phyloP scores from a whole-genome alignment of 2,329 filamentous ascomycete species.

The Lomentospora prolificans region DNA sequence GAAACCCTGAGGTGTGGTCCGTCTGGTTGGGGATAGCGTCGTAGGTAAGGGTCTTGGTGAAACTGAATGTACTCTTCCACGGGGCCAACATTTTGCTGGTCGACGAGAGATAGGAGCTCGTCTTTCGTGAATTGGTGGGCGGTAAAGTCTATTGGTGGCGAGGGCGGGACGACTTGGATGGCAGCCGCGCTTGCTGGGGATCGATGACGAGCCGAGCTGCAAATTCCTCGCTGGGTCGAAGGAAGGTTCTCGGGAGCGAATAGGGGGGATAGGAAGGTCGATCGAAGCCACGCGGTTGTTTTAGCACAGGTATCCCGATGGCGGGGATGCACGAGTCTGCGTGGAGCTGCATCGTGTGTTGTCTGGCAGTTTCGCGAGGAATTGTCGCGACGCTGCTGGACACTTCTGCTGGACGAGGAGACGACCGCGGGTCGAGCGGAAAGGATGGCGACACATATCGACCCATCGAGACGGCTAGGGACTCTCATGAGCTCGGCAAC shows the following conservation, averaged over 20 bases:
- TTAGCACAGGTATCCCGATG: conserved; percentile 9
- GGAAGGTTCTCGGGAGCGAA: neutral
- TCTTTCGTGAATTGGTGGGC: conserved; percentile 19
- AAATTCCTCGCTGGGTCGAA: conserved; percentile 13
- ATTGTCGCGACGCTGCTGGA: conserved; percentile 6
- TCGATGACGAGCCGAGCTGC: conserved; percentile 18
- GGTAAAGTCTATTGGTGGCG: conserved; percentile 11
- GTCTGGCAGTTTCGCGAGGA: conserved; percentile 8
- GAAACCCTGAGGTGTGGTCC: conserved; percentile 40
- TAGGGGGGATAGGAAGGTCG: conserved; percentile 25
- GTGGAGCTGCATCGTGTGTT: conserved; percentile 8
- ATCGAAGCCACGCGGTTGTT: conserved; percentile 25
- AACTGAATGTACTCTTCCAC: conserved; percentile 45
- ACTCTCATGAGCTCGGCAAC: conserved; percentile 51
- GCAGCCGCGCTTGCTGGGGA: conserved; percentile 15
- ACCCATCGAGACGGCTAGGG: conserved; percentile 48
- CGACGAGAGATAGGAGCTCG: conserved; percentile 43
- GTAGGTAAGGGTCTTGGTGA: conserved; percentile 42
- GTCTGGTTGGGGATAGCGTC: conserved; percentile 41
- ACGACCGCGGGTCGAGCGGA: conserved; percentile 29
- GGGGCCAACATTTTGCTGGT: conserved; percentile 34
- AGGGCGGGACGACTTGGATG: conserved; percentile 10
- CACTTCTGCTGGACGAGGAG: conserved; percentile 9
- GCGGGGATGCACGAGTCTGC: neutral
- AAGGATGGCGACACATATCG: conserved; percentile 47